Conservation (phyloP, 2,329 filamentous ascomycete genomes). For the Phialophora verrucosa region DNA sequence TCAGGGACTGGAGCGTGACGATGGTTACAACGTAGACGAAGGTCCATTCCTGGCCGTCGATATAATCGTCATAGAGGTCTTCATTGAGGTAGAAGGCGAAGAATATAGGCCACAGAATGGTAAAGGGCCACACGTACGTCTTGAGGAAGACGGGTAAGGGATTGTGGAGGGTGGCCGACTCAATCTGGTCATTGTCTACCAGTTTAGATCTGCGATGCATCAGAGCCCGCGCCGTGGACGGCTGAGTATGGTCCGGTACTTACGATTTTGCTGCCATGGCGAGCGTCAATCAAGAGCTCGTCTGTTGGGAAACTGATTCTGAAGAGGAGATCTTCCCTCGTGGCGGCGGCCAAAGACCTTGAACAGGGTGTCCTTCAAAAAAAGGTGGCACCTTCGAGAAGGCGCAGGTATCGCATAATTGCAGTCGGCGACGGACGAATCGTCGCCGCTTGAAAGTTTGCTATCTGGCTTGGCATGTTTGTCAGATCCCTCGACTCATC, state of each 20-base stretch:
- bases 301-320: conserved; percentile 12
- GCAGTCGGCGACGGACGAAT: neutral
- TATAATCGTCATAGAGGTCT: conserved; percentile 86
- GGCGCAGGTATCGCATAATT: neutral
- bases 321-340: conserved; percentile 18
- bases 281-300: conserved; percentile 42
- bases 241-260: conserved; percentile 3
- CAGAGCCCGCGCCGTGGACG: conserved; percentile 7
- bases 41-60: conserved; percentile 95
- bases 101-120: conserved; percentile 89
- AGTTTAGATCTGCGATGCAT: conserved; percentile 54
- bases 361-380: conserved; percentile 34
- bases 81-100: conserved; percentile 82
- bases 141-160: conserved; percentile 81
- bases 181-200: conserved; percentile 90
- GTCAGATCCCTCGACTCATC: conserved; percentile 9
- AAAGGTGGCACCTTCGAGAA: conserved; percentile 24
- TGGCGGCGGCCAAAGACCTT: conserved; percentile 22
- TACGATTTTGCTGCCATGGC: conserved; percentile 37
- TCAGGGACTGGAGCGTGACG: conserved; percentile 81
- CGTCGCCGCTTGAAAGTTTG: conserved; percentile 13
- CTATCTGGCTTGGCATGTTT: conserved; percentile 11
- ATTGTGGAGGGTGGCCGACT: conserved; percentile 83
- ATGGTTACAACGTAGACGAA: conserved; percentile 92
- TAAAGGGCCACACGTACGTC: conserved; percentile 91